phyloP scores from a whole-genome alignment of 768 basidiomycete species.

The Phylloporus sp. region DNA sequence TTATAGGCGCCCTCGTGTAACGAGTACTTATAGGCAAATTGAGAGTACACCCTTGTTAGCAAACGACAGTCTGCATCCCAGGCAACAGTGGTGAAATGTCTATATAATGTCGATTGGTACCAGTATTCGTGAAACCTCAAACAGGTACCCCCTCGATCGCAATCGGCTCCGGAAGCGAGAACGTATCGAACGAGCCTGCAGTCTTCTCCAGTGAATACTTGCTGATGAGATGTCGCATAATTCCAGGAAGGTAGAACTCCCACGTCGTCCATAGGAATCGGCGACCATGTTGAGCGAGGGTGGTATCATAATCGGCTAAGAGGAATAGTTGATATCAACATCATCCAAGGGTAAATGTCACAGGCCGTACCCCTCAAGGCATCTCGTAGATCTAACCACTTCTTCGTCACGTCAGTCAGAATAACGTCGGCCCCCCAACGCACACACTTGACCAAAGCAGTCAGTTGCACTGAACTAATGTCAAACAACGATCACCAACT shows the following conservation, averaged over 20 bases:
- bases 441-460: conserved; percentile 47
- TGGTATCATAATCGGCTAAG: conserved; percentile 64
- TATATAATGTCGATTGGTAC: too few relatives aligned
- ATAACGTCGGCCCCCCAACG: conserved; percentile 77
- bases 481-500: conserved; percentile 37
- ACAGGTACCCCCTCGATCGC: conserved; percentile 13
- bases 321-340: conserved; percentile 1
- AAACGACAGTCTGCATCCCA: too few relatives aligned
- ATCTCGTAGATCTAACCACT: conserved; percentile 59
- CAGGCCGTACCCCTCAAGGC: conserved; percentile 47
- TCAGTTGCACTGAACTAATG: not conserved
- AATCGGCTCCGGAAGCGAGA: conserved; percentile 24
- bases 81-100: too few relatives aligned
- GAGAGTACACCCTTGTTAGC: too few relatives aligned
- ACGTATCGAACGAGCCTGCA: conserved; percentile 50
- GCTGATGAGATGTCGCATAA: conserved; percentile 26
- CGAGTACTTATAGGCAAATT: too few relatives aligned
- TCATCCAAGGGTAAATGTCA: not conserved
- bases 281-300: conserved; percentile 55
- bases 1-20: too few relatives aligned
- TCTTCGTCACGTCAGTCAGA: conserved; percentile 69
- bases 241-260: conserved; percentile 52
- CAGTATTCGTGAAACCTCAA: conserved; percentile 4
- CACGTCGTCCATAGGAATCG: conserved; percentile 71
- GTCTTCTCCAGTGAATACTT: conserved; percentile 41